Conservation (phyloP, 78 protist species). For the Dictyostelium brefeldianum region DNA sequence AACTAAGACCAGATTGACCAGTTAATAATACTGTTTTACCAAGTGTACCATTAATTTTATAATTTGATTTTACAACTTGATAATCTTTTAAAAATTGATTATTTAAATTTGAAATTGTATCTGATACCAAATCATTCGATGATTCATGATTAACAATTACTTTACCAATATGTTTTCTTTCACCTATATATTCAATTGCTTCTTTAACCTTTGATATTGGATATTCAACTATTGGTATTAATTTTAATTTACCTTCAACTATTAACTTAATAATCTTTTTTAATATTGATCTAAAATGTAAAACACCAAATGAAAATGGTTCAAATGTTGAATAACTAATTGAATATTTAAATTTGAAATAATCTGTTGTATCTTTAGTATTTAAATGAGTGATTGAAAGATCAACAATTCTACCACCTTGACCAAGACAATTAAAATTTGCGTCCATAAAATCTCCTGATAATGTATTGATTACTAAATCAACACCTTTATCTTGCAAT, state of each 20-base stretch:
- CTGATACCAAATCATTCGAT: neutral
- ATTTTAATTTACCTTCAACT: neutral
- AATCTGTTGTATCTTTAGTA: neutral
- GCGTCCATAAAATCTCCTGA: neutral
- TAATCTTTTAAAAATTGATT: no score
- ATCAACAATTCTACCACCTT: slow-evolving; percentile 46
- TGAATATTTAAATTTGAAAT: neutral
- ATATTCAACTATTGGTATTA: slow-evolving; percentile 9
- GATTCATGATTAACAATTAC: slow-evolving; percentile 2
- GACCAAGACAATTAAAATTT: slow-evolving; percentile 16
- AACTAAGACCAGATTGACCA: slow-evolving; percentile 63
- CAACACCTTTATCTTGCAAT: no score
- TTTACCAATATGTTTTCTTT: slow-evolving; percentile 62
- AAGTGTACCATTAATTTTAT: neutral
- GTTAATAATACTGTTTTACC: slow-evolving; percentile 36
- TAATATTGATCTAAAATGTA: neutral
- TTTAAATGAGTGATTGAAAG: neutral
- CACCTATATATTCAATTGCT: slow-evolving; percentile 27
- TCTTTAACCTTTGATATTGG: neutral
- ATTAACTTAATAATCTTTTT: neutral
- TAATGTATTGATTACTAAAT: slow-evolving; percentile 17
- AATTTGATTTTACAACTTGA: neutral
- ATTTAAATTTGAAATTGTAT: no score
- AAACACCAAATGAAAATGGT: neutral
- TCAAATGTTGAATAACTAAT: neutral